Percentiles rank a stretch among this genome's conserved stretches.
These are phyloP conservation scores for Beauveria scarabaeidicola DNA, from an alignment of 2,329 filamentous ascomycete species.

Conservation along the genomic window DNA sequence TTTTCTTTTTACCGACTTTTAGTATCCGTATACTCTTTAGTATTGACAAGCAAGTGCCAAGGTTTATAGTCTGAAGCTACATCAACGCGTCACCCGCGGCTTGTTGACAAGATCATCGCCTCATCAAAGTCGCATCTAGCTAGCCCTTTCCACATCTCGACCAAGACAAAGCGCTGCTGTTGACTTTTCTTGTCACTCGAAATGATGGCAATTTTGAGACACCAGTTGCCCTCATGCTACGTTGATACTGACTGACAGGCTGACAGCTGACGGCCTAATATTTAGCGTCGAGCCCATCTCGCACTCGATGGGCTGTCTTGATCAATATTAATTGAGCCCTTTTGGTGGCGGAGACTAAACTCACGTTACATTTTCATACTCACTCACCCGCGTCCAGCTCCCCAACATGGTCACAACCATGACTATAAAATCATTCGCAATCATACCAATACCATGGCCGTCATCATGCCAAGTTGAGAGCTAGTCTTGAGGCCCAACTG, in stretches of 20 bases:
- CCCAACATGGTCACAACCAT: background rate
- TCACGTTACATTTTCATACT: constrained; percentile 8
- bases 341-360: background rate
- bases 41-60: background rate
- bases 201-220: too few relatives aligned
- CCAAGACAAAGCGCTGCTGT: background rate
- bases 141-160: background rate
- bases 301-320: too few relatives aligned
- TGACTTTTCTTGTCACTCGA: too few relatives aligned
- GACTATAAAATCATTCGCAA: too few relatives aligned
- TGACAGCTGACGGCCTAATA: background rate
- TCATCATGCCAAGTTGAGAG: too few relatives aligned
- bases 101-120: background rate
- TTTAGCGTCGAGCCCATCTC: background rate
- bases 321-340: constrained; percentile 6
- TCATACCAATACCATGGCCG: background rate
- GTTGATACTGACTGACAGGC: constrained; percentile 3
- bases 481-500: background rate
- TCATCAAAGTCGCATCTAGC: background rate
- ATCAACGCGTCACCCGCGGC: background rate
- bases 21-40: too few relatives aligned
- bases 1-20: too few relatives aligned
- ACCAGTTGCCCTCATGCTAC: background rate
- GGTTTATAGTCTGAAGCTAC: background rate
- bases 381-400: background rate